phyloP scores from a whole-genome alignment of 768 basidiomycete species.

The Trametes elegans region DNA sequence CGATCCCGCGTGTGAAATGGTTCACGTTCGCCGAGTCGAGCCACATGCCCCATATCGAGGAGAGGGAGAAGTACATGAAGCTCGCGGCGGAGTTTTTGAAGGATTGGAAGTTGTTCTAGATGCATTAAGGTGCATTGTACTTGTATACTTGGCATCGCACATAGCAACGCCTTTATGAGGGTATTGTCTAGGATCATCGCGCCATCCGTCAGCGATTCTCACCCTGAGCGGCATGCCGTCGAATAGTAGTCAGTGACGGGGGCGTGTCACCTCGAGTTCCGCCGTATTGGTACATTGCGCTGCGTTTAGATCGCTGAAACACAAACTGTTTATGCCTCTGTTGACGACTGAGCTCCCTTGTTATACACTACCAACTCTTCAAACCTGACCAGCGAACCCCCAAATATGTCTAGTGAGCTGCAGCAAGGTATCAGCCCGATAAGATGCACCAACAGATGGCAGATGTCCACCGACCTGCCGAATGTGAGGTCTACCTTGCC shows the following conservation, averaged over 20 bases:
- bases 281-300: too few species aligned
- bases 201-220: too few species aligned
- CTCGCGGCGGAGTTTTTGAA: conserved; percentile 35
- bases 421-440: too few species aligned
- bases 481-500: conserved; percentile 89
- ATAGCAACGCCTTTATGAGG: too few species aligned
- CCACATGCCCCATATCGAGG: conserved; percentile 45
- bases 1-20: conserved; percentile 43
- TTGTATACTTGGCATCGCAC: neutral
- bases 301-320: too few species aligned
- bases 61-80: conserved; percentile 39
- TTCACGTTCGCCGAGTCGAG: conserved; percentile 42
- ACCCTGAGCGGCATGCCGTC: too few species aligned
- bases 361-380: conserved; percentile 45
- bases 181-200: too few species aligned
- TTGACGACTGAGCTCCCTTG: too few species aligned
- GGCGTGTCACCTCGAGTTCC: too few species aligned
- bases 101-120: conserved; percentile 1
- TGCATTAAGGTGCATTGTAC: neutral
- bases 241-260: too few species aligned
- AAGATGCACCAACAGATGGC: neutral
- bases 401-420: conserved; percentile 70
- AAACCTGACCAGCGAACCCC: conserved; percentile 62
- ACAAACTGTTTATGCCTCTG: too few species aligned
- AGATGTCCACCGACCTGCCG: conserved; percentile 69